A percentile compares a stretch with the other conserved stretches of the same genome.
These are phyloP conservation scores for Trichocladium antarcticum DNA, from an alignment of 495 filamentous ascomycete genomes.

Conservation along the genomic window DNA sequence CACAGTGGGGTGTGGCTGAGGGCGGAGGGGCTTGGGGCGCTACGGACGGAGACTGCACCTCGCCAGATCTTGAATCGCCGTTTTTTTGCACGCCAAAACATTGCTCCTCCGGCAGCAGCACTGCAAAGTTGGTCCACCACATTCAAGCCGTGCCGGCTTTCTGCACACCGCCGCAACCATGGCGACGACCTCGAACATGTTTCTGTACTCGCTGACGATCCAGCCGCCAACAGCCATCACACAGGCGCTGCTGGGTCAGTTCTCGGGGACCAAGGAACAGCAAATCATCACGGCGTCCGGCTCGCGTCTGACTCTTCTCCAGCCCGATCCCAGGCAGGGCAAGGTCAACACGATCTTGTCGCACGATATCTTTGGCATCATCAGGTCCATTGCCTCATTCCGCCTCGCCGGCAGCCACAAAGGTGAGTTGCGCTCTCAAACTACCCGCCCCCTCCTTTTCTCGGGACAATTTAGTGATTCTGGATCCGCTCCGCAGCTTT, in stretches of 20 bases:
- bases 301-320: conserved; percentile 70
- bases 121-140: conserved; percentile 1
- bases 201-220: conserved; percentile 92
- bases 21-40: too few relatives aligned
- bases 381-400: conserved; percentile 76
- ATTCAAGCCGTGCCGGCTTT: conserved; percentile 41
- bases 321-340: conserved; percentile 71
- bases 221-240: conserved; percentile 80
- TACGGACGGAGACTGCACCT: not conserved
- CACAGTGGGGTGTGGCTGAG: too few relatives aligned
- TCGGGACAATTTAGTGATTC: conserved; percentile 82
- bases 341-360: conserved; percentile 77
- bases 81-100: conserved; percentile 1
- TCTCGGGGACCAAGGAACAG: conserved; percentile 88
- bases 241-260: conserved; percentile 85
- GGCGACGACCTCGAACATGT: conserved; percentile 96
- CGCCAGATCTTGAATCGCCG: not conserved
- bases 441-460: conserved; percentile 23
- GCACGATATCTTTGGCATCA: conserved; percentile 92
- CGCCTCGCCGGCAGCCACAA: conserved; percentile 86
- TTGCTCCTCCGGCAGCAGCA: not conserved
- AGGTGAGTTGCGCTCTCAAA: conserved; percentile 55
- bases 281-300: conserved; percentile 84
- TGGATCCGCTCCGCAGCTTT: conserved; percentile 50
- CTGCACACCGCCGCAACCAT: conserved; percentile 64